Percentiles rank a stretch among this genome's conserved stretches.
Conservation (phyloP, 192 early-diverging fungal genomes). For the Phlyctochytrium bullatum region DNA sequence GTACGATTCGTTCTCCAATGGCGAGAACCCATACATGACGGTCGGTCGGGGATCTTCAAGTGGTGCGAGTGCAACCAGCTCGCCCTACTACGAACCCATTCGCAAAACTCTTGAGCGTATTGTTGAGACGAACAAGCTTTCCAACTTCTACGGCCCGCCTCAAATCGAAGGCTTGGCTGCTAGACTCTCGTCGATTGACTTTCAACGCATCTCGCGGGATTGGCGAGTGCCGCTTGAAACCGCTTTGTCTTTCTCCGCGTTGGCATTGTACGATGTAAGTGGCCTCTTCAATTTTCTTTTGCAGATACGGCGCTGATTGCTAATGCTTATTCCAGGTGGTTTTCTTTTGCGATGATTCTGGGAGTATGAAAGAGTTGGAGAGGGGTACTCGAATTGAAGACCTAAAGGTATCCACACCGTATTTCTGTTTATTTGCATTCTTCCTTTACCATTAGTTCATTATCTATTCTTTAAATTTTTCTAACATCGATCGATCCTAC, state of each 20-base stretch:
- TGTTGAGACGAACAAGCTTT: background rate
- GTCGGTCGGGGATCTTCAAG: too few species aligned
- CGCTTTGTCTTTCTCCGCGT: background rate
- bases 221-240: background rate
- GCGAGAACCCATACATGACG: too few species aligned
- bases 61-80: too few species aligned
- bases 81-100: background rate
- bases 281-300: background rate
- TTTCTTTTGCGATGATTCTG: background rate
- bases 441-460: too few species aligned
- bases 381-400: background rate
- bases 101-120: background rate
- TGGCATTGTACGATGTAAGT: background rate
- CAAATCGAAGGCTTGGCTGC: background rate
- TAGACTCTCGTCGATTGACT: background rate
- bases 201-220: background rate
- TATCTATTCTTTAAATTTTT: too few species aligned
- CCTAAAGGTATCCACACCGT: background rate
- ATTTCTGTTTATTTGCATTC: too few species aligned
- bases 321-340: background rate
- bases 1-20: too few species aligned
- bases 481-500: too few species aligned
- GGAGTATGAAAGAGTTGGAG: background rate
- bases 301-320: too few species aligned
- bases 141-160: background rate